phyloP scores from a whole-genome alignment of 2,329 filamentous ascomycete genomes.

The Karstenula rhodostoma region DNA sequence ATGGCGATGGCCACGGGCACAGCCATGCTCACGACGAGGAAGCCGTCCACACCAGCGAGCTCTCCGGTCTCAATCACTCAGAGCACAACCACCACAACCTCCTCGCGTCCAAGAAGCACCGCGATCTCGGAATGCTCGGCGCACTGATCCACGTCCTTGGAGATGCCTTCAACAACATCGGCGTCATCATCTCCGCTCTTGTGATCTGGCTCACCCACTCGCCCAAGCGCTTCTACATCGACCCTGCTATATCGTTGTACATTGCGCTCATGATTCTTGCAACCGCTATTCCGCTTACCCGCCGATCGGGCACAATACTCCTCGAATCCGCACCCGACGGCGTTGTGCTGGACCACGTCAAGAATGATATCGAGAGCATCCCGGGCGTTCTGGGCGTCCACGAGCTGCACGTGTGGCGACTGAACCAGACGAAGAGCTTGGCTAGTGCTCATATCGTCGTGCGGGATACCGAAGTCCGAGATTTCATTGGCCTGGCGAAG shows the following conservation, averaged over 20 bases:
- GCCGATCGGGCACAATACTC: constrained; percentile 69
- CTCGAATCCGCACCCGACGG: constrained; percentile 71
- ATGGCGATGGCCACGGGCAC: constrained; percentile 48
- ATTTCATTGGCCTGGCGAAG: constrained; percentile 68
- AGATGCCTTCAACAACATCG: constrained; percentile 78
- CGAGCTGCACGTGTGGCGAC: constrained; percentile 77
- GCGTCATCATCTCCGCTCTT: constrained; percentile 73
- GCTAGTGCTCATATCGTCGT: constrained; percentile 75
- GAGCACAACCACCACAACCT: constrained; percentile 38
- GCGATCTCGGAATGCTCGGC: constrained; percentile 73
- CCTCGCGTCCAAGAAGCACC: constrained; percentile 30
- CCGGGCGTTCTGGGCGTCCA: constrained; percentile 72
- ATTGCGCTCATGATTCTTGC: constrained; percentile 77
- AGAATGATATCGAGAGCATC: constrained; percentile 74
- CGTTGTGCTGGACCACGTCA: constrained; percentile 68
- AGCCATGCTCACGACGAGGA: constrained; percentile 26
- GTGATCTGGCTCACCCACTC: constrained; percentile 72
- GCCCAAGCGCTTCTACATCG: constrained; percentile 71
- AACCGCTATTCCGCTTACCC: constrained; percentile 69
- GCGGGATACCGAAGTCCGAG: constrained; percentile 62
- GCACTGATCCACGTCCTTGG: constrained; percentile 75
- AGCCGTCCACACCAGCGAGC: neutral
- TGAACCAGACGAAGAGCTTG: constrained; percentile 74
- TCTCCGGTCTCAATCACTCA: constrained; percentile 23
- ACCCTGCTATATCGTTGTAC: constrained; percentile 72